Conservation (phyloP, 345 rosid genomes). For the Eucalyptus erythrocorys region DNA sequence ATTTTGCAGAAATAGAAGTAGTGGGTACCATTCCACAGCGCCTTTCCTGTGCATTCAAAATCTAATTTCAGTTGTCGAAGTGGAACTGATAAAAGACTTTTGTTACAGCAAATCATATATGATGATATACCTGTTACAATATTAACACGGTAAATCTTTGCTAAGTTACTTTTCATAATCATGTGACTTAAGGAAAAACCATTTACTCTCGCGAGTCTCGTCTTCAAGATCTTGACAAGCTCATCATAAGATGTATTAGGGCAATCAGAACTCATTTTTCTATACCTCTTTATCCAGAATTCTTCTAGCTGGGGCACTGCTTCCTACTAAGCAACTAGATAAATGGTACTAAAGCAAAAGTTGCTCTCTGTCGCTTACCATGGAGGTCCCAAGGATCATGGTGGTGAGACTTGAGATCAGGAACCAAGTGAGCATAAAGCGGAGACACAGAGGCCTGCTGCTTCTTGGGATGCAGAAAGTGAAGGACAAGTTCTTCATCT, state of each 20-base stretch:
- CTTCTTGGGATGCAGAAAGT: constrained; percentile 21
- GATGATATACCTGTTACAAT: not conserved
- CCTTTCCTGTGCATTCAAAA: constrained; percentile 15
- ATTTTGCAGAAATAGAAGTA: constrained; percentile 23
- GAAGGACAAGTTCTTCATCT: constrained; percentile 37
- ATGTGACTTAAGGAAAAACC: not conserved
- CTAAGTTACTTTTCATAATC: not conserved
- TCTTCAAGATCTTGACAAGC: not conserved
- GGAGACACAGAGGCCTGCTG: not conserved
- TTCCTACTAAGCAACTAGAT: not conserved
- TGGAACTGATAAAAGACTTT: not conserved
- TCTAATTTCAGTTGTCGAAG: not conserved
- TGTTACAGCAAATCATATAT: not conserved
- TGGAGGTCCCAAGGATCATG: constrained; percentile 31
- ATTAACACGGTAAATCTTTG: not conserved
- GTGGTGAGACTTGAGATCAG: constrained; percentile 6
- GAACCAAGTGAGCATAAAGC: constrained; percentile 15
- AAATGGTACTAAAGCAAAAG: not conserved
- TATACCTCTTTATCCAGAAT: not conserved
- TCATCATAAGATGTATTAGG: not conserved
- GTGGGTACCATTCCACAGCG: constrained; percentile 13
- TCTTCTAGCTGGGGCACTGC: not conserved
- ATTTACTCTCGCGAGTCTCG: not conserved
- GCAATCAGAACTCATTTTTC: not conserved
- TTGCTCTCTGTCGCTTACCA: not conserved